Base-by-base conservation (phyloP, 306 rosid genomes). In the Dalbergia cochinchinensis region DNA sequence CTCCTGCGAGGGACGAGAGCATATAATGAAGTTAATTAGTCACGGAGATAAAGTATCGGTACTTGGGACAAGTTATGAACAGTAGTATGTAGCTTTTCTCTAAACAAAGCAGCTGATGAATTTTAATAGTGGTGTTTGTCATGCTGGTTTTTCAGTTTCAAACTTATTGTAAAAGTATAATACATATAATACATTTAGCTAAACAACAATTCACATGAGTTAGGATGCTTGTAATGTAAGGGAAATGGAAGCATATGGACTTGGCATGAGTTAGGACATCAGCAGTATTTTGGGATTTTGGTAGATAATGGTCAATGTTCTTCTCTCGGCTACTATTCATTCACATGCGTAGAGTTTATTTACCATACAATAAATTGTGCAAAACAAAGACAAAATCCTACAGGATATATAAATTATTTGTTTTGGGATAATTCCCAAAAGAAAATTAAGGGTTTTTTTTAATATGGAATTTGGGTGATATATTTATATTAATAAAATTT, bases 311-410 rank as follows among this genome's bases (percentile, higher is more conserved):
- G 74, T 34, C 78, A 74, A 85, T 82, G 74, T 65, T 66, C 57
- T 60, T 60, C 68, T 54, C 18, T 14, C 42, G 1, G n/a, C 20
- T 19, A 54, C 78, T 78, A 67, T 69, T 68, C 80, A 51, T 64
- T 79, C 86, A 83, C 80, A 53, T 79, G 86, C 69, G 64, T 31
- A 74, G 53, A 69, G 9, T 69, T 48, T 39, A 22, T 39, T 50
- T 44, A 64, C 65, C 71, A 53, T 66, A 26, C 55, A 50, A 6
- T 11, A 16, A 0, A 16, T 20, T 68, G 35, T 20, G 45, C 10
- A 42, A 53, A 13, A 50, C 19, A 54, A 48, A 37, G 9, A 15
- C 3, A 73, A 58, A 13, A 50, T 39, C 33, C 1, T 22, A 15
- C 19, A 6, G 8, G 3, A 74, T 6, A 59, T 7, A 4, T n/a